phyloP scores from a whole-genome alignment of 2,329 filamentous ascomycete genomes.

The Trichoderma semiorbis region DNA sequence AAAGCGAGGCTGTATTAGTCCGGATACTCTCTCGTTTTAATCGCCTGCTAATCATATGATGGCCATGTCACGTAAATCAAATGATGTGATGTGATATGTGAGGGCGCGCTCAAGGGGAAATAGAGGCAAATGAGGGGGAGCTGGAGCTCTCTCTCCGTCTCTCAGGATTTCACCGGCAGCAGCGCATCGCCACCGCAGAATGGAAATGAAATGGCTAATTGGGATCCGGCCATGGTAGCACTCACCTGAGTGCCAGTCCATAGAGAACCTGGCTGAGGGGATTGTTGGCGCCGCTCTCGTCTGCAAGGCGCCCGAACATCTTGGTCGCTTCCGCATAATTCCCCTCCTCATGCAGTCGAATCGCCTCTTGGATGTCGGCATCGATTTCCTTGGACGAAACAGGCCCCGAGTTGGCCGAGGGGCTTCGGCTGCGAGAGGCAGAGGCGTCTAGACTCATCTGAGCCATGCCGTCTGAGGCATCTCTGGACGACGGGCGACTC shows the following conservation, averaged over 20 bases:
- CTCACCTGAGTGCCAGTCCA: slow-evolving; percentile 80
- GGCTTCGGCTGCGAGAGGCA: slow-evolving; percentile 20
- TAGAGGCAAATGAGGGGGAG: neutral
- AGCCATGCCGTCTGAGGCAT: slow-evolving; percentile 28
- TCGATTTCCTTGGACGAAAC: slow-evolving; percentile 55
- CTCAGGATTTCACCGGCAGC: neutral
- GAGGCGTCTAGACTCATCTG: slow-evolving; percentile 25
- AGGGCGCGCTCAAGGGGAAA: neutral
- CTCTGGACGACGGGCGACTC: slow-evolving; percentile 41
- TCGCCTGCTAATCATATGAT: slow-evolving; percentile 13
- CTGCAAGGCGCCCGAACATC: slow-evolving; percentile 80
- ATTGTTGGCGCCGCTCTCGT: slow-evolving; percentile 82
- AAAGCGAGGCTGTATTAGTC: slow-evolving; percentile 9
- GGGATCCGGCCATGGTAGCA: slow-evolving; percentile 22
- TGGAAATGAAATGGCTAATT: neutral
- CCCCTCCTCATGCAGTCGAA: slow-evolving; percentile 83
- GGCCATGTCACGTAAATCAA: slow-evolving; percentile 11
- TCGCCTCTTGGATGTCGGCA: slow-evolving; percentile 88
- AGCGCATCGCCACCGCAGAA: neutral
- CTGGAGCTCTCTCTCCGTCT: neutral
- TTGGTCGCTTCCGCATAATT: slow-evolving; percentile 75
- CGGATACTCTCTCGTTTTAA: neutral
- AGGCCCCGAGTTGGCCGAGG: slow-evolving; percentile 22
- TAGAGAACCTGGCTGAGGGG: slow-evolving; percentile 94
- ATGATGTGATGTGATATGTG: slow-evolving; percentile 12